phyloP scores from a whole-genome alignment of 805 yeast genomes.

The Torulaspora franciscae region DNA sequence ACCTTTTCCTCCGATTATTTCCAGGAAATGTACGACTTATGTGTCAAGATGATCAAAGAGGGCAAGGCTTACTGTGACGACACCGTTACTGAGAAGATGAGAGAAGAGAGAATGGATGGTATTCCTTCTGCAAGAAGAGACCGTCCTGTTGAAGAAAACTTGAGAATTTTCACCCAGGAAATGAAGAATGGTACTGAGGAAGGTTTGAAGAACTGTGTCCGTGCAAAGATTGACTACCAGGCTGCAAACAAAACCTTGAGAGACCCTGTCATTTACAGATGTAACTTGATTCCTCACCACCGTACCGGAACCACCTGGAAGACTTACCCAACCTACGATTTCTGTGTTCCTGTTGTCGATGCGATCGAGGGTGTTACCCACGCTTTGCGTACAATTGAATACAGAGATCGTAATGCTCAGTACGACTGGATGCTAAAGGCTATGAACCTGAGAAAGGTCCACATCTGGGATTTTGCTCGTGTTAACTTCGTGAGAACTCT shows the following conservation, averaged over 20 bases:
- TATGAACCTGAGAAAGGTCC: slow-evolving; percentile 80
- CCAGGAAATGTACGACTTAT: slow-evolving; percentile 81
- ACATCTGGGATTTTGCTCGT: slow-evolving; percentile 97
- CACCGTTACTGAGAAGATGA: slow-evolving; percentile 89
- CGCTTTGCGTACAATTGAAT: slow-evolving; percentile 95
- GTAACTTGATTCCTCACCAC: slow-evolving; percentile 96
- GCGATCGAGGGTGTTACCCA: slow-evolving; percentile 96
- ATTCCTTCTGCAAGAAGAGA: slow-evolving; percentile 88
- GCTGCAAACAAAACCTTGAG: slow-evolving; percentile 91
- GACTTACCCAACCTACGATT: slow-evolving; percentile 96
- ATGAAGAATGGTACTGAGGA: slow-evolving; percentile 93
- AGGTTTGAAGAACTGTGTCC: slow-evolving; percentile 86
- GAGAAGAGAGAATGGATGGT: slow-evolving; percentile 98
- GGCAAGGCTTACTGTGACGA: slow-evolving; percentile 98
- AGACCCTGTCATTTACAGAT: slow-evolving; percentile 97
- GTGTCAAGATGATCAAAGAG: slow-evolving; percentile 82
- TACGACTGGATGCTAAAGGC: slow-evolving; percentile 93
- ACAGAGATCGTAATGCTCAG: slow-evolving; percentile 97
- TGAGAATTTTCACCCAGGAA: slow-evolving; percentile 77
- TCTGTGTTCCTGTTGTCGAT: slow-evolving; percentile 97
- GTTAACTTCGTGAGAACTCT: slow-evolving; percentile 95
- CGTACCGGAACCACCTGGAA: slow-evolving; percentile 93
- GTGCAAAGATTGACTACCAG: slow-evolving; percentile 93
- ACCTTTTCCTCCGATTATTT: slow-evolving; percentile 94
- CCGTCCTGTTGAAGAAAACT: slow-evolving; percentile 87